Evolutionary conservation across 306 rosid species (phyloP), one percentile per base, ranked within the genome.

Genomic region (Castanospermum australe): DNA sequence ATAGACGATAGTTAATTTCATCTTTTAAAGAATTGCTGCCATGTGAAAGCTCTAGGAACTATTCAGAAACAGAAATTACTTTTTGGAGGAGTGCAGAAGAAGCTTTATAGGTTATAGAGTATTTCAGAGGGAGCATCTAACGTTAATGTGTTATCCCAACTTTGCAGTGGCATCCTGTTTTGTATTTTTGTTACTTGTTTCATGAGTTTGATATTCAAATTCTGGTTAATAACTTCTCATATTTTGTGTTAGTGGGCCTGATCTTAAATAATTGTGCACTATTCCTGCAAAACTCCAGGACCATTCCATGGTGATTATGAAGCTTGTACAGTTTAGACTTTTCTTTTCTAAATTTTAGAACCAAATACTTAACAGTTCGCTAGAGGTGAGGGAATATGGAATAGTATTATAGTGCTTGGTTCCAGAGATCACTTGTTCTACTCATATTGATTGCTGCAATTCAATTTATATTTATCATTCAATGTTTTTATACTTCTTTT

Each of bases 111-210:
- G 5, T 44, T 24, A 7, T 67, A 10, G 48, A 17, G 30, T 38
- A 21, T 33, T 52, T 42, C 60, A 35, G 25, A 24, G 17, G 73
- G 60, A 74, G 32, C 69, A 30, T 66, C n/a, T 47, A 47, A 78
- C 30, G 57, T 78, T 66, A 33, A 84, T 76, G 68, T 39, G 18
- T 52, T 41, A 51, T 73, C 67, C 74, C 44, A 41, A 73, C 47
- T 50, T 55, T 42, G 66, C 18, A 4, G 5, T 54, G 76, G 32
- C 56, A 75, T 61, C 50, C 17, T 22, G 14, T 68, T 48, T 67
- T 67, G 25, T 66, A n/a, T 9, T 12, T 47, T 12, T 47, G 18
- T 0, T 50, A 2, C 55, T 14, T 48, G 18, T 52, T 61, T 14
- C 4, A 2, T 6, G 44, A 48, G 21, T 32, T 30, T 61, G 67